Evolutionary conservation across 140 eudicot genomes (phyloP).

Genomic region (Cichorium intybus): DNA sequence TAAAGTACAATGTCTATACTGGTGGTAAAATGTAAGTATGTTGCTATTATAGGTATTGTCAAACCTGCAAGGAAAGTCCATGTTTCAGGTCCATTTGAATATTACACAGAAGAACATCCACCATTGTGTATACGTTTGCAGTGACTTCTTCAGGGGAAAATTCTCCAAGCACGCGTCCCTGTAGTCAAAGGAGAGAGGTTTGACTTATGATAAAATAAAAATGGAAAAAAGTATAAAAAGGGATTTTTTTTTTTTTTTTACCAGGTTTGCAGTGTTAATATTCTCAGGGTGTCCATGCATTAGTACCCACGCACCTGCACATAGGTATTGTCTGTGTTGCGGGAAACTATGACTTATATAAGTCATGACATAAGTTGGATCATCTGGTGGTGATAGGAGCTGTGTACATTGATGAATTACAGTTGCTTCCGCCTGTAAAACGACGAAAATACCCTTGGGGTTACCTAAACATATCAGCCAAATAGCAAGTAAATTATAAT

Average conservation of each 20-base stretch:
- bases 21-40: too few relatives aligned
- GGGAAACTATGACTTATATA: conserved; percentile 73
- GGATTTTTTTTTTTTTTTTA: conserved; percentile 6
- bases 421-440: conserved; percentile 64
- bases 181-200: conserved; percentile 3
- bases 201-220: neutral
- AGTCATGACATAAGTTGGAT: conserved; percentile 74
- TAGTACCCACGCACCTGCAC: conserved; percentile 94
- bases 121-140: conserved; percentile 76
- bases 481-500: too few relatives aligned
- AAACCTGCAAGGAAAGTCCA: conserved; percentile 78
- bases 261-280: conserved; percentile 78
- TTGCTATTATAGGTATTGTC: neutral
- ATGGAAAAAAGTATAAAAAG: neutral
- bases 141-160: conserved; percentile 95
- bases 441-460: neutral
- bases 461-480: too few relatives aligned
- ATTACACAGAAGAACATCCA: conserved; percentile 82
- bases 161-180: conserved; percentile 89
- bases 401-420: conserved; percentile 87
- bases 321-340: conserved; percentile 72
- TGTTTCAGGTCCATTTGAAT: conserved; percentile 73
- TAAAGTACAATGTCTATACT: too few relatives aligned
- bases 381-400: conserved; percentile 79
- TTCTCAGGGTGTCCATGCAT: conserved; percentile 86